These are phyloP conservation scores for Pleurostoma richardsiae DNA, from an alignment of 2,329 filamentous ascomycete genomes.

Conservation along the genomic window DNA sequence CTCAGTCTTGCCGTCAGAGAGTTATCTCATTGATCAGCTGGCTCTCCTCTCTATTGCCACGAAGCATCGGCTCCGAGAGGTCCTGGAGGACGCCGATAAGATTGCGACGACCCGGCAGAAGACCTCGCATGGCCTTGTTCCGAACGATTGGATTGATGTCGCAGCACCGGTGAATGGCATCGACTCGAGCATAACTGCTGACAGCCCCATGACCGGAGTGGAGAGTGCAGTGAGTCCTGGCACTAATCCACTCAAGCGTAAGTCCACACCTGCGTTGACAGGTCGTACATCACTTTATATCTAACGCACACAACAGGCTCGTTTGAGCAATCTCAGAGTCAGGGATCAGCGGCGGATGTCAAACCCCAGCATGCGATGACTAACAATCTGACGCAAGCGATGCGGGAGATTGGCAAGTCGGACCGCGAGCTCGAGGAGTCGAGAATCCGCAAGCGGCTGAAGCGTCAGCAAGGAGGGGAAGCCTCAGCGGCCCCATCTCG, in stretches of 20 bases:
- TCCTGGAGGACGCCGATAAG: conserved; percentile 72
- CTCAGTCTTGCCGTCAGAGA: conserved; percentile 69
- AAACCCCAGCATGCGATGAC: conserved; percentile 44
- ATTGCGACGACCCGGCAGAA: conserved; percentile 68
- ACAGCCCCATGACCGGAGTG: conserved; percentile 27
- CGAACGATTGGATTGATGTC: conserved; percentile 69
- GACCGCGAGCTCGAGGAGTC: conserved; percentile 72
- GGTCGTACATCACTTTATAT: background rate
- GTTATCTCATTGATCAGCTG: conserved; percentile 74
- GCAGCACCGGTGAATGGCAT: conserved; percentile 49
- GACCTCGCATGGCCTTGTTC: conserved; percentile 74
- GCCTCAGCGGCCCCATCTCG: conserved; percentile 45
- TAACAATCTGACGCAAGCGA: conserved; percentile 40
- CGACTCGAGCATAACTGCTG: conserved; percentile 23
- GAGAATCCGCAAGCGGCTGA: conserved; percentile 62
- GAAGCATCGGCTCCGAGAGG: conserved; percentile 69
- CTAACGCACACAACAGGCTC: conserved; percentile 27
- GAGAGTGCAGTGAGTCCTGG: conserved; percentile 49
- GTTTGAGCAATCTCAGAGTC: conserved; percentile 22
- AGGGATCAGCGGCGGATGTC: conserved; percentile 37
- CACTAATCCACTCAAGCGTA: conserved; percentile 57
- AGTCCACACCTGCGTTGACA: conserved; percentile 18
- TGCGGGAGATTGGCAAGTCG: conserved; percentile 58
- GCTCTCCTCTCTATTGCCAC: conserved; percentile 78
- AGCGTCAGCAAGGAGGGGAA: conserved; percentile 50